Evolutionary conservation across 2,329 filamentous ascomycete genomes (phyloP), one percentile per base, ranked within the genome.

Genomic region (Kalmusia sp.): DNA sequence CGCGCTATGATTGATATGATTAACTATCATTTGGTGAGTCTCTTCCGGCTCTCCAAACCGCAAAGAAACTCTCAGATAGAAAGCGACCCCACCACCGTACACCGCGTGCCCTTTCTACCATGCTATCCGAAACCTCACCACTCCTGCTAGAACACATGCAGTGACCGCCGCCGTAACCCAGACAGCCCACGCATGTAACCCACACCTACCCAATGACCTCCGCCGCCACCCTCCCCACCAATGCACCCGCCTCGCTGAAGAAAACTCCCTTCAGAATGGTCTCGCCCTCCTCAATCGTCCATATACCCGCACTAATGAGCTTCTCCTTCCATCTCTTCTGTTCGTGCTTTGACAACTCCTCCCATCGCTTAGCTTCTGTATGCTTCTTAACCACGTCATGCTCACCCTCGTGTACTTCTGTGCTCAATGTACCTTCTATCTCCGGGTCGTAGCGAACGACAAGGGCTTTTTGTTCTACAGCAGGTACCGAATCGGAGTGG

Each of bases 221-320:
- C 58, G 70, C 69, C 53, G 61, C 72, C 54, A 66, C 64, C 61
- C 64, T 72, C 55, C 68, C 76, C 55, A 61, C 85, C 83, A 46
- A 81, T 2, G 84, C 88, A 1, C 84, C 89, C 59, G 91, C 79
- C 74, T 92, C 84, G 17, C 87, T 84, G 75, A 96, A 96, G 57
- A 96, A 77, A 27, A 96, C 84, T 2, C 90, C 89, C 74, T 87
- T 86, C 62, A 96, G 83, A 25, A 95, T 84, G 8, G 80, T 82
- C 77, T 93, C 91, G 2, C 90, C 90, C 80, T 93, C 90, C 31
- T 85, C 81, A 68, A 88, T 86, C n/a, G 84, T 84, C 91, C 91
- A 96, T 59, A 92, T 85, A 0, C 91, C 91, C 0, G 90, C 87
- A 49, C 87, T 81, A 50, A 80, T 79, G 30, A 96, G 80, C 67